Conservation (phyloP, 495 filamentous ascomycete species). For the Penicillium tannophilum region DNA sequence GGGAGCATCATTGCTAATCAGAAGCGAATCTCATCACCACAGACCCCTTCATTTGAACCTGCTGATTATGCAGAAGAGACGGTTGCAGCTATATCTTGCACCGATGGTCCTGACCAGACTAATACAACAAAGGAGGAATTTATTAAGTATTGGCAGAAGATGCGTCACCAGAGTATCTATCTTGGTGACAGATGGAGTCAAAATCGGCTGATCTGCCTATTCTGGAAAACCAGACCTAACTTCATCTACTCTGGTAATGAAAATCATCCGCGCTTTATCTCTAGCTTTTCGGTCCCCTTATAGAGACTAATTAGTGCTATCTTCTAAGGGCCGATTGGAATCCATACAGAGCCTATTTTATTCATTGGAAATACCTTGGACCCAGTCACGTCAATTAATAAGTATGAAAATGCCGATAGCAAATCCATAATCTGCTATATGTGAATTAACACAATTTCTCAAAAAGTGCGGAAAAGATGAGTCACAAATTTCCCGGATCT, state of each 20-base stretch:
- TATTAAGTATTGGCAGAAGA: background rate
- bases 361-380: slow-evolving; percentile 1
- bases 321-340: background rate
- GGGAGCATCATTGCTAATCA: background rate
- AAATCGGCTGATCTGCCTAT: background rate
- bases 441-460: no score
- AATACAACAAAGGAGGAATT: background rate
- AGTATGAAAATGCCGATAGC: no score
- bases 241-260: background rate
- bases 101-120: background rate
- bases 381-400: background rate
- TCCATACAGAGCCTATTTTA: background rate
- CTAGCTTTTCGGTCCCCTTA: no score
- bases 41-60: no score
- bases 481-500: no score
- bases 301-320: background rate
- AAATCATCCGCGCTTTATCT: background rate
- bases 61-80: background rate
- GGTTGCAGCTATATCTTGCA: background rate
- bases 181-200: background rate
- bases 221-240: background rate
- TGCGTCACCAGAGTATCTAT: background rate
- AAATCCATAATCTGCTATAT: no score
- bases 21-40: background rate
- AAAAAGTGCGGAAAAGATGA: no score